Base-by-base conservation (phyloP, 164 flowering plant species). In the Chloranthus sessilifolius region DNA sequence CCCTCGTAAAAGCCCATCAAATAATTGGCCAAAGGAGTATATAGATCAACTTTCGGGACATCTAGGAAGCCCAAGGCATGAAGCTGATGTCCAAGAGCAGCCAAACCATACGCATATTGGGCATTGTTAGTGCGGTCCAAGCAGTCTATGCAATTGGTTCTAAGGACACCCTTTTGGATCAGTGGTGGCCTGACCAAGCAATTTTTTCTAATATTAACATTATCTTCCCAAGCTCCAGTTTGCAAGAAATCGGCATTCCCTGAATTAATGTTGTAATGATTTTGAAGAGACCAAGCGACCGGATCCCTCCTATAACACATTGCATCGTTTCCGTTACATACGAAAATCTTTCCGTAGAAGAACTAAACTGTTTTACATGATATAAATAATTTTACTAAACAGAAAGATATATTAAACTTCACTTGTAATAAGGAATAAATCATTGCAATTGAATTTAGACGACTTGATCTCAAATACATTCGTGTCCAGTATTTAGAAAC, bases 111-210 rank as follows among this genome's bases (percentile, higher is more conserved):
- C 5, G 81, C 80, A 65, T 67, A 85, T 50, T 85, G 95, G 2
- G 85, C 85, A 61, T 76, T 81, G 70, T 85, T 85, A 25, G 95
- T 85, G 49, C 89, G 88, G 54, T 85, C 95, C 62, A 85, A 67
- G 61, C 89, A 85, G 38, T 85, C 95, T 31, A 85, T 85, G 75
- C 95, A 85, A 25, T 85, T 85, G 40, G 89, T 82, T 55, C 95
- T 69, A 35, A 85, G 48, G 20, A 85, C 80, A n/a, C 50, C 36
- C 7, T 43, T 20, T 53, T 86, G 97, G 41, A 78, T 62, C 67
- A 50, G 59, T 1, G 59, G 74, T 24, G 65, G 58, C 66, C 74
- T 78, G 24, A 65, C 37, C 38, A 41, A 39, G 41, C 50, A 52
- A 56, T 53, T 51, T 38, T 30, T 46, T 14, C 24, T 52, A 40